Conservation (phyloP, 2,329 filamentous ascomycete genomes). For the Alternaria postmessia region DNA sequence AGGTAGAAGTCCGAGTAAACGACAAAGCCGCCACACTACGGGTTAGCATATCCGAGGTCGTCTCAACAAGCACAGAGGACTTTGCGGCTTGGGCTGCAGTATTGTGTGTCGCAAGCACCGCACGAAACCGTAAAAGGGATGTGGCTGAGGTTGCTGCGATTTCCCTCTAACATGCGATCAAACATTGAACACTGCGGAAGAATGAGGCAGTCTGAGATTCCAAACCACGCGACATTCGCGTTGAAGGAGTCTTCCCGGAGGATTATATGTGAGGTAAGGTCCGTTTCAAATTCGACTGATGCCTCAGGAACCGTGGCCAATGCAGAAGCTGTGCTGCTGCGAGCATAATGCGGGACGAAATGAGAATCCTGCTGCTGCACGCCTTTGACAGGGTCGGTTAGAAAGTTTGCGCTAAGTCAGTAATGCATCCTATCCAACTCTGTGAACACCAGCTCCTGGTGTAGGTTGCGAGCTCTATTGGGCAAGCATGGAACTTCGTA, state of each 20-base stretch:
- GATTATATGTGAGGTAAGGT: neutral
- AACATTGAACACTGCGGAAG: neutral
- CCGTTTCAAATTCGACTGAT: neutral
- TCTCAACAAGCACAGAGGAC: neutral
- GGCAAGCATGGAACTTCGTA: neutral
- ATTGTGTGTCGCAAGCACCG: neutral
- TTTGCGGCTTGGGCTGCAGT: neutral
- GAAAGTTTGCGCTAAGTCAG: slow-evolving; percentile 1
- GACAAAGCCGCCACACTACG: neutral
- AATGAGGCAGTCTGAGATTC: neutral
- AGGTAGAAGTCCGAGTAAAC: neutral
- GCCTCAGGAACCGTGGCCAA: neutral
- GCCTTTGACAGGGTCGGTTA: neutral
- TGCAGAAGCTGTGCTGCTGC: neutral
- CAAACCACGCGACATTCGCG: neutral
- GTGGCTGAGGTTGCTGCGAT: neutral
- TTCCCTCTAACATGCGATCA: neutral
- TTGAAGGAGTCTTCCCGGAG: neutral
- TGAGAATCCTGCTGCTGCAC: neutral
- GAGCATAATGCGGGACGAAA: neutral
- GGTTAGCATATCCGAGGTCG: neutral
- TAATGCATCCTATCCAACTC: neutral
- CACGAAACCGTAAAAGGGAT: neutral
- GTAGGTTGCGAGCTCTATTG: neutral
- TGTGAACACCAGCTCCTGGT: neutral